Evolutionary conservation across 352 stramenopile genomes (phyloP).

Genomic region (Phytophthora lateralis): DNA sequence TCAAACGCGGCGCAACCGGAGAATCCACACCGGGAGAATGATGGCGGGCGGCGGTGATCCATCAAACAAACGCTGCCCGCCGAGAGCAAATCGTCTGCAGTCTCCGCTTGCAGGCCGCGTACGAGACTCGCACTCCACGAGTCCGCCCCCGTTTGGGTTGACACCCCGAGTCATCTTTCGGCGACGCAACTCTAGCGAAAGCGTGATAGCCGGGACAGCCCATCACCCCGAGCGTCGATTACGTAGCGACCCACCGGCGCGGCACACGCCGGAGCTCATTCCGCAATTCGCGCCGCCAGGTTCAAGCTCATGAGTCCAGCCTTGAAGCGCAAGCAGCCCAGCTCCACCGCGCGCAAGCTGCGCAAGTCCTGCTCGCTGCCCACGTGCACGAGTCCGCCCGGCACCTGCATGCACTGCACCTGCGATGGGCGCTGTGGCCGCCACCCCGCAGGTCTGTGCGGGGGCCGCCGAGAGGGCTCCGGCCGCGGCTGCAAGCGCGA

Average conservation of each 20-base stretch:
- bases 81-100: constrained; percentile 16
- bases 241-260: not conserved
- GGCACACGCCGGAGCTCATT: constrained; percentile 12
- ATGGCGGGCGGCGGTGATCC: constrained; percentile 18
- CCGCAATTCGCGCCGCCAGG: constrained; percentile 17
- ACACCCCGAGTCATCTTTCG: constrained; percentile 24
- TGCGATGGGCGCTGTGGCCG: constrained; percentile 74
- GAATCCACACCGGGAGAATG: constrained; percentile 15
- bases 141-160: constrained; percentile 6
- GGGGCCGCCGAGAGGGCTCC: constrained; percentile 63
- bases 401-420: constrained; percentile 85
- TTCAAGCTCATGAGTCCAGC: constrained; percentile 6
- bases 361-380: constrained; percentile 75
- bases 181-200: constrained; percentile 35
- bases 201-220: constrained; percentile 6
- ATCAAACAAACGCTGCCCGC: constrained; percentile 5
- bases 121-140: not conserved
- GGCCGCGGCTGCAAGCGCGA: constrained; percentile 69
- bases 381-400: constrained; percentile 54
- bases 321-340: constrained; percentile 24
- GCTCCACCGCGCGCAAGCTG: constrained; percentile 45
- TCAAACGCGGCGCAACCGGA: not conserved
- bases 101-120: constrained; percentile 14
- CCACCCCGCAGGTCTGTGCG: constrained; percentile 59
- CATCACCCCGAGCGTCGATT: constrained; percentile 8